Base-by-base conservation (phyloP, 371 early-diverging fungal species). In the Syncephalastrum monosporum region DNA sequence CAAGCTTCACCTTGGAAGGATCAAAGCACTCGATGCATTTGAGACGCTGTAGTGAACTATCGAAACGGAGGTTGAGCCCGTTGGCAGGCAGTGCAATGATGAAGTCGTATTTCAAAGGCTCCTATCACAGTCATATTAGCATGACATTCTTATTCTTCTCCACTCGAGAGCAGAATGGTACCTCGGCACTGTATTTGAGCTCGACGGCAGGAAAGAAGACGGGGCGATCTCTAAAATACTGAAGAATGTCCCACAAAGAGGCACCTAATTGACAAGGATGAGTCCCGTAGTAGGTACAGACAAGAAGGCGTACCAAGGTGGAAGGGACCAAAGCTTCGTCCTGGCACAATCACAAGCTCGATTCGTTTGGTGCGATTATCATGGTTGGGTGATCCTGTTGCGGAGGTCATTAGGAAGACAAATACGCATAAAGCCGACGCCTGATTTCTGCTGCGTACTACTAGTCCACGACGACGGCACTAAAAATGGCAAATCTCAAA, bases 1-100 rank as follows among this genome's bases (percentile, higher is more conserved):
- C 70, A 24, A 91, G 75, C 33, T 80, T 72, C 5, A 85, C 71
- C 61, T 77, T 78, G 2, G 71, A 68, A 5, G 89, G 82, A 59
- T 89, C 87, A 53, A 77, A 81, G 16, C 88, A 76, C 53, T 84
- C 85, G 45, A 90, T 81, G 13, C 77, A 72, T 57, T 79, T 82
- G 29, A 91, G 64, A 16, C 87, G 76, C 62, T 91, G 87, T 4
- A 84, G 71, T 3, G 69, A 56, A 0, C 82, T 85, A 51, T 88
- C 88, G 50, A 85, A 85, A 29, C 84, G 69, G 46, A 89, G 65
- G 58, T 82, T 75, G 33, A 88, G 71, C 2, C 88, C 88, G 50
- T 85, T 87, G 5, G 61, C 56, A 3, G 81, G 69, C n/a, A 90
- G 64, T n/a, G 79, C 65, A 10, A 90, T 61, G 17, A 88, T 81